Percentiles rank a stretch among this genome's conserved stretches.
Evolutionary conservation across 2,329 filamentous ascomycete species (phyloP).

Genomic region (Fusarium sp.): DNA sequence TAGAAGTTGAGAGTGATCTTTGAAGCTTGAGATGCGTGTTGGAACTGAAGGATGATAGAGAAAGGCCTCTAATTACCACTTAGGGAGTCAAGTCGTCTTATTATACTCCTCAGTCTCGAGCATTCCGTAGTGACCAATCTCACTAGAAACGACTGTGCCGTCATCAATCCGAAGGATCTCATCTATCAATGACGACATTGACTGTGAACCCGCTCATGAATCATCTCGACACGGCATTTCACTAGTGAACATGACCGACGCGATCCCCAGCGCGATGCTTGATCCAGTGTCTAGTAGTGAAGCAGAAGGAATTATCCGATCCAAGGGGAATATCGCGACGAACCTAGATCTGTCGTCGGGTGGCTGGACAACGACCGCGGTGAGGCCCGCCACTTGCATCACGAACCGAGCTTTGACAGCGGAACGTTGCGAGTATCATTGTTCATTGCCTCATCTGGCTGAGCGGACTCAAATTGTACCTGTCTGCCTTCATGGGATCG

Average conservation of each 20-base stretch:
- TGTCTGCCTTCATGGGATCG: neutral
- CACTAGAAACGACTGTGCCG: neutral
- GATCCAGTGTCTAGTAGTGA: neutral
- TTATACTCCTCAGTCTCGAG: slow-evolving; percentile 14
- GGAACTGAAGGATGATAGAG: neutral
- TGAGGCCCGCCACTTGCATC: slow-evolving; percentile 8
- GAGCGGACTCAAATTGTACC: neutral
- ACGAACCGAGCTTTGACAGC: neutral
- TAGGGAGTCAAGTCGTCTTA: slow-evolving; percentile 12
- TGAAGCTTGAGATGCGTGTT: neutral
- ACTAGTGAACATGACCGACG: slow-evolving; percentile 19
- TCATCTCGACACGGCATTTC: slow-evolving; percentile 29
- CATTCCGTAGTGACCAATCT: neutral
- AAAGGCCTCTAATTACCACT: rapidly evolving
- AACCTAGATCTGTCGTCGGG: slow-evolving; percentile 4
- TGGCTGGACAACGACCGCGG: slow-evolving; percentile 24
- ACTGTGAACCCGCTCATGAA: slow-evolving; percentile 26
- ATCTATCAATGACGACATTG: slow-evolving; percentile 42
- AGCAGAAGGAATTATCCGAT: slow-evolving; percentile 18
- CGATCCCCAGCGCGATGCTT: slow-evolving; percentile 14
- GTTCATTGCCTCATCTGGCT: neutral
- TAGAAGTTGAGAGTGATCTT: neutral
- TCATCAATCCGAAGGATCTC: slow-evolving; percentile 20
- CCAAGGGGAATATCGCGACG: slow-evolving; percentile 6
- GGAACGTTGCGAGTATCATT: slow-evolving; percentile 3